phyloP scores from a whole-genome alignment of 306 rosid species.

The Sophora flavescens region DNA sequence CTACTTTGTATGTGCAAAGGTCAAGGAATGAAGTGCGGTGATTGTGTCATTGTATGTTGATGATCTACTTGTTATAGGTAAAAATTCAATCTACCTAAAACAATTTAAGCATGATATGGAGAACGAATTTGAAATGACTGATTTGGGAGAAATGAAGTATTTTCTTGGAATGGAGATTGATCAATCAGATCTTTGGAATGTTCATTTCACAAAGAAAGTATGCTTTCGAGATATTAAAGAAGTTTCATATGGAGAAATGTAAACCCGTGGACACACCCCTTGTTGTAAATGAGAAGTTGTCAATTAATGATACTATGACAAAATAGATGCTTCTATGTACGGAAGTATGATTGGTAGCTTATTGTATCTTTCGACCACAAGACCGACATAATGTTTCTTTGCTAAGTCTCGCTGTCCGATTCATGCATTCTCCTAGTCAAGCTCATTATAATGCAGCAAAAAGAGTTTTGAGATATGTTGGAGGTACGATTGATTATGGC shows the following conservation, averaged over 20 bases:
- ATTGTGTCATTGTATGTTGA: no score
- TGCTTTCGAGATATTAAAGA: not conserved
- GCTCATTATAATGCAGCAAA: no score
- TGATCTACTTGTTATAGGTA: no score
- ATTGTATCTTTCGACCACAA: not conserved
- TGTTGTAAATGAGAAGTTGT: not conserved
- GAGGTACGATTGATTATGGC: no score
- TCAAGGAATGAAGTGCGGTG: no score
- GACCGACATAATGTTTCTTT: conserved; percentile 1
- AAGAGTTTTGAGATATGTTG: not conserved
- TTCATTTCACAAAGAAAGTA: not conserved
- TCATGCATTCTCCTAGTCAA: conserved; percentile 3
- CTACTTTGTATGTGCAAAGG: no score
- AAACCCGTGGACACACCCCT: not conserved
- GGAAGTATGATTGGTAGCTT: not conserved
- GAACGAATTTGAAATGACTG: no score
- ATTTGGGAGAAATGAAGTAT: no score
- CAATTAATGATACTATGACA: no score
- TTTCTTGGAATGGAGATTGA: not conserved
- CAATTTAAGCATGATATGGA: no score
- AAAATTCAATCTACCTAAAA: no score
- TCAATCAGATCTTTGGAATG: not conserved
- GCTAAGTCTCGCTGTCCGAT: not conserved
- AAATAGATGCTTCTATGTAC: not conserved
- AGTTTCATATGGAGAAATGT: not conserved